These are phyloP conservation scores for Colletotrichum graminicola DNA, from an alignment of 2,329 filamentous ascomycete genomes.

Conservation along the genomic window DNA sequence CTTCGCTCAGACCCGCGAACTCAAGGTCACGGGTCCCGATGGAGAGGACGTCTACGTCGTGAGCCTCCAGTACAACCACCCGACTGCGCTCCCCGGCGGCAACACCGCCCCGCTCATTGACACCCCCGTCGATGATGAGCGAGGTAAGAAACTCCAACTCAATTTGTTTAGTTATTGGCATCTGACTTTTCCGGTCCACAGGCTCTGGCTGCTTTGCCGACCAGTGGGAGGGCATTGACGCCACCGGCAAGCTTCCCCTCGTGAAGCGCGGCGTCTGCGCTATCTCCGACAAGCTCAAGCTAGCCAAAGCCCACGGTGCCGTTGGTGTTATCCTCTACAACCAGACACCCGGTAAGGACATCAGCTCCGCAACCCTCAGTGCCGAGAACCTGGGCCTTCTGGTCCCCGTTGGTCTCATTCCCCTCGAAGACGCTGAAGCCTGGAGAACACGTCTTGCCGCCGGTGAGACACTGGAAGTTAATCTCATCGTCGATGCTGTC, in stretches of 20 bases:
- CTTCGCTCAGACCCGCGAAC: constrained; percentile 57
- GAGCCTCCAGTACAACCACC: constrained; percentile 60
- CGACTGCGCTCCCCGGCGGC: constrained; percentile 55
- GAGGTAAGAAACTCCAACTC: constrained; percentile 28
- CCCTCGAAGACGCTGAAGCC: constrained; percentile 51
- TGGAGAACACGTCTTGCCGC: constrained; percentile 52
- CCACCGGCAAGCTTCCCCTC: constrained; percentile 58
- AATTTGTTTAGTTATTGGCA: neutral
- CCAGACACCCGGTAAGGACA: constrained; percentile 62
- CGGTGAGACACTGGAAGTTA: constrained; percentile 52
- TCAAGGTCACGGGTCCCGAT: constrained; percentile 59
- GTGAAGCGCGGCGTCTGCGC: constrained; percentile 60
- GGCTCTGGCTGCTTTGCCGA: constrained; percentile 58
- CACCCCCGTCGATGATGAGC: constrained; percentile 52
- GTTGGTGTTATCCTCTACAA: constrained; percentile 70
- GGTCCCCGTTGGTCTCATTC: constrained; percentile 54
- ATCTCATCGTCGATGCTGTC: constrained; percentile 53
- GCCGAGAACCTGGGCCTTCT: constrained; percentile 53
- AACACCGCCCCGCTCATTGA: constrained; percentile 54
- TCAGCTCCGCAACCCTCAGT: constrained; percentile 65
- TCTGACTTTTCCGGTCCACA: neutral
- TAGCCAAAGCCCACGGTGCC: constrained; percentile 58
- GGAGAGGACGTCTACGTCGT: constrained; percentile 58
- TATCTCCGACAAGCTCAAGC: constrained; percentile 58
- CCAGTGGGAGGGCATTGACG: constrained; percentile 60